Evolutionary conservation across 1,284 basidiomycete species (phyloP).

Genomic region (Ustilago curta): DNA sequence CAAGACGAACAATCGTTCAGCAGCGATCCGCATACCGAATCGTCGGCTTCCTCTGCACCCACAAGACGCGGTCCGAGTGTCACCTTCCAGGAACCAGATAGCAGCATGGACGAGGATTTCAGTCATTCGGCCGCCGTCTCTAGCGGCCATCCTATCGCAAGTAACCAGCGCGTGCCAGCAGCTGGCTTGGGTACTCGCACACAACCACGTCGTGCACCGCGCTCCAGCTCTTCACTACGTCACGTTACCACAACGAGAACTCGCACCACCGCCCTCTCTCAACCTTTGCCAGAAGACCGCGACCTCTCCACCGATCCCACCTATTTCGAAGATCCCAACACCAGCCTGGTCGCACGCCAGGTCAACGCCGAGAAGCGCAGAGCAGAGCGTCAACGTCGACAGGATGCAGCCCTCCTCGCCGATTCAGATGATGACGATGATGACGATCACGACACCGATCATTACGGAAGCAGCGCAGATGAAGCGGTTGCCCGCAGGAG

Average conservation of each 20-base stretch:
- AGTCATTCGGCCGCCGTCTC: not conserved
- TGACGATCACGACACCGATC: constrained; percentile 12
- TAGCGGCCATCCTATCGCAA: not conserved
- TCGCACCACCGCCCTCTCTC: constrained; percentile 45
- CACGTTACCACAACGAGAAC: constrained; percentile 46
- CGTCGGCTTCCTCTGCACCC: constrained; percentile 10
- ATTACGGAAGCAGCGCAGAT: constrained; percentile 19
- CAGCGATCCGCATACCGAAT: not conserved
- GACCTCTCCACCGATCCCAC: constrained; percentile 28
- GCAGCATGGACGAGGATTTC: constrained; percentile 9
- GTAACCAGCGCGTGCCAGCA: constrained; percentile 42
- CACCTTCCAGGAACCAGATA: constrained; percentile 26
- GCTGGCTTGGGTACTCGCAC: constrained; percentile 57
- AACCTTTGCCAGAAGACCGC: constrained; percentile 52
- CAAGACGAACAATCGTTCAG: constrained; percentile 8
- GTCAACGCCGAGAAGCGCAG: constrained; percentile 46
- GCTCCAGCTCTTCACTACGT: constrained; percentile 54
- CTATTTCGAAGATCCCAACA: constrained; percentile 27
- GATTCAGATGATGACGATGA: constrained; percentile 41
- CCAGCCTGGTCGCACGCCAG: constrained; percentile 46
- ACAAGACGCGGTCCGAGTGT: constrained; percentile 19
- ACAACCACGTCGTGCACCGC: constrained; percentile 56
- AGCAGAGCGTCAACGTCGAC: constrained; percentile 32
- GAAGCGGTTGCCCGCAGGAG: constrained; percentile 17
- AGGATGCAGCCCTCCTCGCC: constrained; percentile 35